Percentiles rank a stretch among this genome's conserved stretches.
Evolutionary conservation across 495 filamentous ascomycete genomes (phyloP).

Genomic region (Entonaema liquescens): DNA sequence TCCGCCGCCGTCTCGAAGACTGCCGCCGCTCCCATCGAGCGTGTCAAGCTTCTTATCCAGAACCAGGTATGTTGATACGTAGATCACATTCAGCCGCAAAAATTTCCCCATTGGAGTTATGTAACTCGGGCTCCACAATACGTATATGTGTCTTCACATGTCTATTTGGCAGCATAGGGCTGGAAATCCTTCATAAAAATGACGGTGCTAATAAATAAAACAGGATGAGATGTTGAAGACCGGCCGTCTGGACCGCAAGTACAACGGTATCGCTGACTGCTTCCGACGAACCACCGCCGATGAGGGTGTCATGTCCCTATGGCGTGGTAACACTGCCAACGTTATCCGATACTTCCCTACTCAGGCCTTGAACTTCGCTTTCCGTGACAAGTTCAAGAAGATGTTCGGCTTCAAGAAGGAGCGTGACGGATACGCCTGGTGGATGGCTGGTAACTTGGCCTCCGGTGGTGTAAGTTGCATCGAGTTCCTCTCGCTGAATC

Average conservation of each 20-base stretch:
- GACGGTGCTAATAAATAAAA: slow-evolving; percentile 36
- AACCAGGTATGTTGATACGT: slow-evolving; percentile 82
- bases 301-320: slow-evolving; percentile 87
- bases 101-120: slow-evolving; percentile 10
- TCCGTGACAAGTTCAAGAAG: slow-evolving; percentile 99
- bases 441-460: slow-evolving; percentile 99
- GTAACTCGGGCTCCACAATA: slow-evolving; percentile 16
- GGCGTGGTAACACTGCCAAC: slow-evolving; percentile 99
- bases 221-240: slow-evolving; percentile 99
- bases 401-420: slow-evolving; percentile 99
- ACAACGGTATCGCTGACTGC: slow-evolving; percentile 93
- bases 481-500: not conserved
- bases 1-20: slow-evolving; percentile 99
- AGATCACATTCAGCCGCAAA: slow-evolving; percentile 14
- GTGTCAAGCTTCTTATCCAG: slow-evolving; percentile 99
- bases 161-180: slow-evolving; percentile 10
- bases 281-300: slow-evolving; percentile 85
- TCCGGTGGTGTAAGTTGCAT: slow-evolving; percentile 92
- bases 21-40: slow-evolving; percentile 99
- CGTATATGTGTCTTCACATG: slow-evolving; percentile 11
- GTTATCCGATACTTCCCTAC: slow-evolving; percentile 99
- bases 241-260: slow-evolving; percentile 97
- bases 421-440: slow-evolving; percentile 95
- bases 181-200: slow-evolving; percentile 34
- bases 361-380: slow-evolving; percentile 99